These are phyloP conservation scores for Leccinum angustisporum DNA, from an alignment of 1,284 basidiomycete genomes.

Conservation along the genomic window DNA sequence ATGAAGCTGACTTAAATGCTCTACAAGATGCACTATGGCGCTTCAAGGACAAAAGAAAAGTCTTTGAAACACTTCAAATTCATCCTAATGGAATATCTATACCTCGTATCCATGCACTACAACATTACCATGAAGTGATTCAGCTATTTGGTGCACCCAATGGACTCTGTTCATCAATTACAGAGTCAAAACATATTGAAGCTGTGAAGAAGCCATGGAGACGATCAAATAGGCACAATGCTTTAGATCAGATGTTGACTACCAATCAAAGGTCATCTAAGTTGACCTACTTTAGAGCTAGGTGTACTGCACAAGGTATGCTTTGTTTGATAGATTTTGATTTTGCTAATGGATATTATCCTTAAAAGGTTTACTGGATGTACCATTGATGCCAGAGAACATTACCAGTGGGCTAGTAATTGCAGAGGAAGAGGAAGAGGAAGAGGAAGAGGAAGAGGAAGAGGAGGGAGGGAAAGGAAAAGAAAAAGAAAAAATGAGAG, in stretches of 20 bases:
- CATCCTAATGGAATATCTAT: neutral
- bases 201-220: neutral
- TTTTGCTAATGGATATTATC: neutral
- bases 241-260: neutral
- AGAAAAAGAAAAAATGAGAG: too few relatives aligned
- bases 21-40: neutral
- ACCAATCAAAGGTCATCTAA: neutral
- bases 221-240: neutral
- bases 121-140: neutral
- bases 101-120: neutral
- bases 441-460: too few relatives aligned
- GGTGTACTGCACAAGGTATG: neutral
- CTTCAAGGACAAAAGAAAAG: neutral
- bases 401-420: too few relatives aligned
- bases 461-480: too few relatives aligned
- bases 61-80: neutral
- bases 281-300: neutral
- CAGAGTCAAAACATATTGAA: neutral
- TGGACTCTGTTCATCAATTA: neutral
- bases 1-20: neutral
- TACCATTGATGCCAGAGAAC: neutral
- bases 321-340: neutral
- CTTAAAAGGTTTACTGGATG: neutral
- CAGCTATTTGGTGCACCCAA: neutral
- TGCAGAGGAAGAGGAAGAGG: neutral